Evolutionary conservation across 2,329 filamentous ascomycete species (phyloP).

Genomic region (Arthrobotrys iridis): DNA sequence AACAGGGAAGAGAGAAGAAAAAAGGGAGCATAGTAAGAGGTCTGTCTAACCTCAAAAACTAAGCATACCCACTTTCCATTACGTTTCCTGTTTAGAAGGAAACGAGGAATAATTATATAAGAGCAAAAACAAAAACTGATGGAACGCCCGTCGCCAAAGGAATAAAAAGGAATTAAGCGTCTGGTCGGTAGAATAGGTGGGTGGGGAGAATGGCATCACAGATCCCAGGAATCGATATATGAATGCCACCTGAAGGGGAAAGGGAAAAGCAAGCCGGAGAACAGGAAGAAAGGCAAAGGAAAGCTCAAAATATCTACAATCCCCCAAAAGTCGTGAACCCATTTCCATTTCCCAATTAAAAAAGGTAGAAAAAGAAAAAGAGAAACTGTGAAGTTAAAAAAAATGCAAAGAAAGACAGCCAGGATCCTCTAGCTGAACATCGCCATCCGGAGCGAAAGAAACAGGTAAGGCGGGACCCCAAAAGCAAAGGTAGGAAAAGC

Average conservation of each 20-base stretch:
- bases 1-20: conserved; percentile 39
- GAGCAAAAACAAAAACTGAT: conserved; percentile 45
- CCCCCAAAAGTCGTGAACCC: conserved; percentile 48
- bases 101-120: conserved; percentile 37
- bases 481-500: conserved; percentile 50
- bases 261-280: not conserved
- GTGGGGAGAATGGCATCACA: not conserved
- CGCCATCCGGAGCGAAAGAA: conserved; percentile 45
- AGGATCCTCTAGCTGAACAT: conserved; percentile 2
- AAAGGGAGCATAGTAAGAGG: conserved; percentile 20
- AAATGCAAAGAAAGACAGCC: conserved; percentile 30
- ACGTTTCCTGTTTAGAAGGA: conserved; percentile 53
- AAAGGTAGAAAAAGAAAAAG: not conserved
- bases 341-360: conserved; percentile 21
- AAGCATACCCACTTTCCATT: conserved; percentile 34
- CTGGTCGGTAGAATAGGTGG: too few relatives aligned
- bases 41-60: conserved; percentile 28
- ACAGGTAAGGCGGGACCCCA: not conserved
- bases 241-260: not conserved
- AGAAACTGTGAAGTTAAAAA: conserved; percentile 13
- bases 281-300: not conserved
- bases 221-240: not conserved
- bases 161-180: not conserved
- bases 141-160: conserved; percentile 10
- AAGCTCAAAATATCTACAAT: conserved; percentile 54